Evolutionary conservation across 1,139 yeast species (phyloP).

Genomic region (Taphrina confusa): DNA sequence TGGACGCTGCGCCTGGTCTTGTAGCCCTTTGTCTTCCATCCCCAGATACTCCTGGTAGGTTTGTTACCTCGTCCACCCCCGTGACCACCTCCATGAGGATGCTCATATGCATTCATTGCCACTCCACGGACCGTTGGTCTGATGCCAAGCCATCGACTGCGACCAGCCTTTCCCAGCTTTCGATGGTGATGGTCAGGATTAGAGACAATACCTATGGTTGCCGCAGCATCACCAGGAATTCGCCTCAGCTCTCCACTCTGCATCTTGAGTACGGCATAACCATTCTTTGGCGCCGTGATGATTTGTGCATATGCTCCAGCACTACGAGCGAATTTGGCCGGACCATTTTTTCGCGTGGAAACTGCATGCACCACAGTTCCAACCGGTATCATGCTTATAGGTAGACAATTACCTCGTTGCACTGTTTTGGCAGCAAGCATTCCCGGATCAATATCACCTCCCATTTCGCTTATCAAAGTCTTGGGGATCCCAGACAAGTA

Average conservation of each 20-base stretch:
- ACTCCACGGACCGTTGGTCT: constrained; percentile 98
- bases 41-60: constrained; percentile 95
- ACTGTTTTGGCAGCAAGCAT: constrained; percentile 82
- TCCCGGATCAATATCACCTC: constrained; percentile 86
- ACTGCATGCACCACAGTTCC: constrained; percentile 89
- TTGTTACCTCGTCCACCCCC: constrained; percentile 98
- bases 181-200: constrained; percentile 90
- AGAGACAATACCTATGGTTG: constrained; percentile 93
- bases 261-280: constrained; percentile 74
- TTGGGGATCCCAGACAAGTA: constrained; percentile 86
- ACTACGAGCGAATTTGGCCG: constrained; percentile 85
- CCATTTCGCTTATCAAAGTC: constrained; percentile 73
- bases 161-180: constrained; percentile 95
- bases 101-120: constrained; percentile 96
- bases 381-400: constrained; percentile 84
- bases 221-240: constrained; percentile 81
- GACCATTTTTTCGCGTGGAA: constrained; percentile 75
- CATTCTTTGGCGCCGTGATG: constrained; percentile 70
- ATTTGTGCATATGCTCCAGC: constrained; percentile 95
- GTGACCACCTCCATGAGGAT: constrained; percentile 99
- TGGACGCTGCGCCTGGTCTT: constrained; percentile 87
- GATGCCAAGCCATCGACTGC: constrained; percentile 86
- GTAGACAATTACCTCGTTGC: constrained; percentile 93
- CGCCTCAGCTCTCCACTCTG: constrained; percentile 94
- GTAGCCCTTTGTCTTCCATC: constrained; percentile 83